A percentile compares a stretch with the other conserved stretches of the same genome.
Conservation (phyloP, 345 rosid species). For the Trapa incisa region DNA sequence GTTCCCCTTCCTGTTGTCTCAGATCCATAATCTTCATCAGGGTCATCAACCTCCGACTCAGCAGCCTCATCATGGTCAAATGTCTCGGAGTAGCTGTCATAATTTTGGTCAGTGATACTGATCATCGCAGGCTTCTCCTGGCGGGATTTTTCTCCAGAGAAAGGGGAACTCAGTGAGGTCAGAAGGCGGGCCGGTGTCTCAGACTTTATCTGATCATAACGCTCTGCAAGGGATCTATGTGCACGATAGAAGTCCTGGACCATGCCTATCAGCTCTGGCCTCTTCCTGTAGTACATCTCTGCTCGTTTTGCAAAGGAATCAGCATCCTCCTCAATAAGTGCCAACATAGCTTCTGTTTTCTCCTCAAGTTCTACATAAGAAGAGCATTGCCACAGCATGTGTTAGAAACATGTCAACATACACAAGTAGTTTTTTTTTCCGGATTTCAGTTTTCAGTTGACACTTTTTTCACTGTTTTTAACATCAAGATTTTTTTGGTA, state of each 20-base stretch:
- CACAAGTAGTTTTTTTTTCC: background rate
- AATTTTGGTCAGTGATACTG: conserved; percentile 15
- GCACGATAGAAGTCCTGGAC: conserved; percentile 65
- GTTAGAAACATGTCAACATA: too few species aligned
- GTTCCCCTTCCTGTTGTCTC: conserved; percentile 2
- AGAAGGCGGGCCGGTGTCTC: conserved; percentile 32
- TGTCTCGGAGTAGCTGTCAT: conserved; percentile 31
- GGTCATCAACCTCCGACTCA: conserved; percentile 70
- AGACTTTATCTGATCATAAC: conserved; percentile 51
- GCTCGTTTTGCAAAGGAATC: conserved; percentile 90
- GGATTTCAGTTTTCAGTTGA: background rate
- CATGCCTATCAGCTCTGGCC: conserved; percentile 62
- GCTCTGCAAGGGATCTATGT: conserved; percentile 65
- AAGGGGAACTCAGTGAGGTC: conserved; percentile 35
- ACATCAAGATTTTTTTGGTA: background rate
- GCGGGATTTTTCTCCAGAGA: conserved; percentile 20
- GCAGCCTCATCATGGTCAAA: conserved; percentile 36
- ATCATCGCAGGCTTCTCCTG: conserved; percentile 14
- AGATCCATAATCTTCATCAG: conserved; percentile 23
- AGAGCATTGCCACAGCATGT: background rate
- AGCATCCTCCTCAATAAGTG: conserved; percentile 62
- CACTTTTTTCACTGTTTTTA: background rate
- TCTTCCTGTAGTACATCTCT: conserved; percentile 77
- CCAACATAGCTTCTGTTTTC: conserved; percentile 59
- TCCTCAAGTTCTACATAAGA: conserved; percentile 45